phyloP scores from a whole-genome alignment of 208 protist genomes.

The Leishmania aethiopica region DNA sequence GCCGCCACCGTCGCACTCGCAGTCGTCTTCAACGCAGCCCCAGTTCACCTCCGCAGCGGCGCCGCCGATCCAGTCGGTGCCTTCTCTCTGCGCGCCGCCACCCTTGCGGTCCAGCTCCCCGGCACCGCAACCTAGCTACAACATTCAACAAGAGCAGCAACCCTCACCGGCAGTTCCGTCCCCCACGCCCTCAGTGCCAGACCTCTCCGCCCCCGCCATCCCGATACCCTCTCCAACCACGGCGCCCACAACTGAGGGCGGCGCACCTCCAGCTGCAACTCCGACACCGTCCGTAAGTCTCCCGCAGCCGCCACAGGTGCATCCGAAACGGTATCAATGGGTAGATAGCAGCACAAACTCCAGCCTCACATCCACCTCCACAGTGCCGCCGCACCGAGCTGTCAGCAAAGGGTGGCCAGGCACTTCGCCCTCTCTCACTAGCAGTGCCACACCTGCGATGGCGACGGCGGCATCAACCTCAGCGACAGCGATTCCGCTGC shows the following conservation, averaged over 20 bases:
- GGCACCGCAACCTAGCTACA: slow-evolving; percentile 1
- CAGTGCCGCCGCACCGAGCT: slow-evolving; percentile 19
- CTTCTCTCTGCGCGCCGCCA: not conserved
- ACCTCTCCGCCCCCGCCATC: not conserved
- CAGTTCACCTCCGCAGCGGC: not conserved
- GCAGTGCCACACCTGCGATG: not conserved
- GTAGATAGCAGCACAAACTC: slow-evolving; percentile 29
- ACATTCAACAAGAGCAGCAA: slow-evolving; percentile 1
- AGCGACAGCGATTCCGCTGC: not conserved
- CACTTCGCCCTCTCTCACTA: not conserved
- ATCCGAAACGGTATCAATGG: slow-evolving; percentile 9
- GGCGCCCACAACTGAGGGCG: not conserved
- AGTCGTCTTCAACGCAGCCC: not conserved
- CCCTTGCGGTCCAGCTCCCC: not conserved
- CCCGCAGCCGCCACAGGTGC: slow-evolving; percentile 4
- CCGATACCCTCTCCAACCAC: slow-evolving; percentile 1
- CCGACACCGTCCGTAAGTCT: not conserved
- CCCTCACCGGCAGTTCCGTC: slow-evolving; percentile 8
- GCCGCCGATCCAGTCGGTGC: not conserved
- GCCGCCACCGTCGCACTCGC: not conserved
- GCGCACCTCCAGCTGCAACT: not conserved
- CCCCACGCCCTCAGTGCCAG: not conserved
- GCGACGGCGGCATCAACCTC: not conserved
- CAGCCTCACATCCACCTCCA: slow-evolving; percentile 27
- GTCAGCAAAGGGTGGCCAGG: slow-evolving; percentile 6